These are phyloP conservation scores for Lactifluus pinguis DNA, from an alignment of 768 basidiomycete genomes.

Conservation along the genomic window DNA sequence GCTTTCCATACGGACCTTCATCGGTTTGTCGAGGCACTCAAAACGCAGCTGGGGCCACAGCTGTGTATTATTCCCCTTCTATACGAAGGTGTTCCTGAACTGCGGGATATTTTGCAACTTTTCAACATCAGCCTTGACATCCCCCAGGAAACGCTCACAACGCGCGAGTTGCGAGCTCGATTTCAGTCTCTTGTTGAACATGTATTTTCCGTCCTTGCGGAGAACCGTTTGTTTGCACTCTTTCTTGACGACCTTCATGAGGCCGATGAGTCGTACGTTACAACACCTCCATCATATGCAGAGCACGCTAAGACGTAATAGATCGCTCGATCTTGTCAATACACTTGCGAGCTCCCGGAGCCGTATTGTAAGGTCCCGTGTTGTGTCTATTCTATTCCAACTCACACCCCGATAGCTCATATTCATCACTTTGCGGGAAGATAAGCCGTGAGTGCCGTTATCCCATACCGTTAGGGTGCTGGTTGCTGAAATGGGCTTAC, in stretches of 20 bases:
- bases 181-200: constrained; percentile 65
- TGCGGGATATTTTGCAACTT: constrained; percentile 49
- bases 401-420: constrained; percentile 38
- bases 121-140: constrained; percentile 45
- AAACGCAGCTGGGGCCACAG: constrained; percentile 58
- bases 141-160: constrained; percentile 47
- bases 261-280: constrained; percentile 53
- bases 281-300: constrained; percentile 7
- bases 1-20: constrained; percentile 63
- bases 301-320: constrained; percentile 22
- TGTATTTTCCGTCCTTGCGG: constrained; percentile 59
- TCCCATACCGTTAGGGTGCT: neutral
- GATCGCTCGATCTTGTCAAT: constrained; percentile 56
- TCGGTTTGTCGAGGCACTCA: constrained; percentile 51
- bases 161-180: constrained; percentile 53
- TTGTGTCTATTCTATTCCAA: neutral
- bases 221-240: constrained; percentile 60
- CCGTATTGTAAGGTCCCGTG: constrained; percentile 42
- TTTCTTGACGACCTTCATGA: constrained; percentile 71
- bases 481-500: neutral
- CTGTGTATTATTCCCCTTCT: constrained; percentile 59
- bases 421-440: constrained; percentile 51
- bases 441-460: constrained; percentile 33
- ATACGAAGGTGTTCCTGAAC: constrained; percentile 62
- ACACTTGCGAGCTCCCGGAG: constrained; percentile 57